Percentiles rank a stretch among this genome's conserved stretches.
Conservation (phyloP, 1,284 basidiomycete genomes). For the Cystobasidium slooffiae region DNA sequence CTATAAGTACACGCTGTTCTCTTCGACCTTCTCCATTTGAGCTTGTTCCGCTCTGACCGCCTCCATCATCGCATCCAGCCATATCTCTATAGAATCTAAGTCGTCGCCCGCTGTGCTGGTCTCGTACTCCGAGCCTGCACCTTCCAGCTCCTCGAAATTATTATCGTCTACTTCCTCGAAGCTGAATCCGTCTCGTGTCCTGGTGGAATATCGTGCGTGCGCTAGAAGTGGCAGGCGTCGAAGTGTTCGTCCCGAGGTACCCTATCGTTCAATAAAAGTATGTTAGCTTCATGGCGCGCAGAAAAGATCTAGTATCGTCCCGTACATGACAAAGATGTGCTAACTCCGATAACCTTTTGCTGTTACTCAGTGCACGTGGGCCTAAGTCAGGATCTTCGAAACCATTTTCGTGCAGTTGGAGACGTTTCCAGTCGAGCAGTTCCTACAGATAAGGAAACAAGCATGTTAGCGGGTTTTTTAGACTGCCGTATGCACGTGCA, state of each 20-base stretch:
- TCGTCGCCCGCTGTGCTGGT: constrained; percentile 56
- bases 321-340: constrained; percentile 73
- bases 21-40: constrained; percentile 46
- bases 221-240: constrained; percentile 89
- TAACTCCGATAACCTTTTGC: constrained; percentile 67
- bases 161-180: constrained; percentile 10
- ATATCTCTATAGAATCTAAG: constrained; percentile 61
- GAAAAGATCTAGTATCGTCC: background rate
- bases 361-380: constrained; percentile 56
- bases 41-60: constrained; percentile 63
- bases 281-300: background rate
- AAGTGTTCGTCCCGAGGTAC: constrained; percentile 87
- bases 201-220: constrained; percentile 74
- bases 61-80: constrained; percentile 77
- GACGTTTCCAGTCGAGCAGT: constrained; percentile 35
- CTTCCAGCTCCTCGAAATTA: background rate
- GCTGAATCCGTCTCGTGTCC: background rate
- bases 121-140: constrained; percentile 1
- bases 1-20: background rate
- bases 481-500: constrained; percentile 61
- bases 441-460: background rate
- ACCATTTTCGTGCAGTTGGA: constrained; percentile 27
- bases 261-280: constrained; percentile 58
- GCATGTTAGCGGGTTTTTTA: constrained; percentile 46
- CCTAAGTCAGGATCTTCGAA: constrained; percentile 15